A percentile compares a stretch with the other conserved stretches of the same genome.
phyloP scores from a whole-genome alignment of 2,329 filamentous ascomycete genomes.

The Xylaria arbuscula region DNA sequence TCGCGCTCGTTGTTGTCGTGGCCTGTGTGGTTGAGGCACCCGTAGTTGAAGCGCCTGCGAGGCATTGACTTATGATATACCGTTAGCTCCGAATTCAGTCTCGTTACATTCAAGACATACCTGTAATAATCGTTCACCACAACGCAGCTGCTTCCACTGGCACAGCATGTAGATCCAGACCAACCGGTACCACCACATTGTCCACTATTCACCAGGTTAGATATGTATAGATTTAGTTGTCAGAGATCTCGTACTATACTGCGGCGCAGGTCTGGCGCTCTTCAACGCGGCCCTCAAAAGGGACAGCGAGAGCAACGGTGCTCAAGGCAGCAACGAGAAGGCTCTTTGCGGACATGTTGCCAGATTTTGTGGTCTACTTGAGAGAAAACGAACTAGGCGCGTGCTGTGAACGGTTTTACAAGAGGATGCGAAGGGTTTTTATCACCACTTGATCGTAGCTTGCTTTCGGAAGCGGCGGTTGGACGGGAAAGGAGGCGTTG shows the following conservation, averaged over 20 bases:
- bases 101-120: conserved; percentile 21
- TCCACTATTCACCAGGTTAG: conserved; percentile 39
- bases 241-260: conserved; percentile 28
- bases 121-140: conserved; percentile 44
- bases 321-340: conserved; percentile 53
- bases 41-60: conserved; percentile 36
- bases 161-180: conserved; percentile 59
- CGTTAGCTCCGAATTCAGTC: not conserved
- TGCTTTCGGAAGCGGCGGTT: conserved; percentile 34
- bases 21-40: conserved; percentile 28
- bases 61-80: conserved; percentile 36
- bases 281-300: conserved; percentile 51
- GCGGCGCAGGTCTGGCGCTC: conserved; percentile 52
- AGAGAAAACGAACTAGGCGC: conserved; percentile 17
- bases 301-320: conserved; percentile 54
- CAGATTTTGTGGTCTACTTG: conserved; percentile 20
- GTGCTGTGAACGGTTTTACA: conserved; percentile 18
- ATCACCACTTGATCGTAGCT: conserved; percentile 24
- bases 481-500: conserved; percentile 40
- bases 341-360: conserved; percentile 46
- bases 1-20: conserved; percentile 41
- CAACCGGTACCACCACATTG: conserved; percentile 62
- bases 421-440: conserved; percentile 30
- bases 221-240: conserved; percentile 14
- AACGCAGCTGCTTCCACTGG: conserved; percentile 53